Base-by-base conservation (phyloP, 257 asterid genomes). In the Penstemon barbatus region DNA sequence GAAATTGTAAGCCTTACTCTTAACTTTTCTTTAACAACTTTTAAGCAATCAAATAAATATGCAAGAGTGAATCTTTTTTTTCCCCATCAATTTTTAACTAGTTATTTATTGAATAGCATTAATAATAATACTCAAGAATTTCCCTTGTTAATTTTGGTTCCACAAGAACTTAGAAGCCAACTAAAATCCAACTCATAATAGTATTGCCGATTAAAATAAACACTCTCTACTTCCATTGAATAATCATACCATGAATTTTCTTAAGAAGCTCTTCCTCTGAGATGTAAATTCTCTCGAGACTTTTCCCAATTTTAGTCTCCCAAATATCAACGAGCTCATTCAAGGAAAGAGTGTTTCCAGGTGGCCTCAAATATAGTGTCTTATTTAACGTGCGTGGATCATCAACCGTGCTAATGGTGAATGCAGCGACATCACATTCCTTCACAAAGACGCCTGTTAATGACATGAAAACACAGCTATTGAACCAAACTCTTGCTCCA, bases 341-440 rank as follows among this genome's bases (percentile, higher is more conserved):
- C 92, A 90, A 76, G 76, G 94, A 88, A 66, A 77, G 76, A 8
- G 84, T 85, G 69, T 88, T 92, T 10, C 94, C 96, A 7, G 82
- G 82, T 57, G 97, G 98, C 82, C 97, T 84, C 78, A 92, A 66
- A 69, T 88, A 74, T 13, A 90, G 61, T 36, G 72, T 70, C 75
- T 84, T 92, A 62, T 90, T 90, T 80, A 92, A 67, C 3, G 90
- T 80, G 7, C 82, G 83, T 10, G 86, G 85, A 81, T 92, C 98
- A 70, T 92, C 96, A 70, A 88, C 89, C 5, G 98, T 75, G 71
- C 84, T 77, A 52, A 92, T 86, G 12, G 95, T 84, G 79, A 92
- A 92, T 62, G 96, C 73, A 57, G 97, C 98, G 72, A 88, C 97
- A 72, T 92, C 98, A 3, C 78, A 71, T 83, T 86, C 90, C 72